Evolutionary conservation across 2,329 filamentous ascomycete species (phyloP), one percentile per base, ranked within the genome.

Genomic region (Hymenoscyphus albidus): DNA sequence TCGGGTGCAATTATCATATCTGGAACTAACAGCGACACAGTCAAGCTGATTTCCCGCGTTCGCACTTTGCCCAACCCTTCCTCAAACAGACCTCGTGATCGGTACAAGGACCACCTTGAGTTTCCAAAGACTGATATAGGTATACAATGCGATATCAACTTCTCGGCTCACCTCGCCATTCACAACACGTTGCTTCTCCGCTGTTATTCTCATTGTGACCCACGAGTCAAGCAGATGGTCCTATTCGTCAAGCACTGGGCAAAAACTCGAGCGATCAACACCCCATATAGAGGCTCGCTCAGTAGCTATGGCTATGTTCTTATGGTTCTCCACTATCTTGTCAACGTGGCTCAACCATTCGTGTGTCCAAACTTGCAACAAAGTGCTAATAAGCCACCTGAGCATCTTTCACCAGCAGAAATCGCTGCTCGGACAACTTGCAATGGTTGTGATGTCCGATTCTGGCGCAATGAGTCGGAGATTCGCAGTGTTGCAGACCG

Each of bases 71-170:
- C 73, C 9, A 72, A 76, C 63, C 74, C 73, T 14, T 72, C 85
- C 59, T 77, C 81, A n/a, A 73, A 83, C 72, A 82, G 83, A 67
- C 79, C 83, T 5, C 80, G 80, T 64, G 82, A 87, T 69, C 80
- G 79, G 38, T 85, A 84, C 73, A 79, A 78, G 65, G 83, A 88
- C 70, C 80, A 80, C 31, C 83, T 96, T 1, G 92, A 95, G 75
- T 94, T 94, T 64, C 90, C 91, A 5, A 91, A 91, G 72, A 80
- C 81, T 9, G 88, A 88, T 3, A 85, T 89, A 35, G 92, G 92
- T n/a, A 90, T 94, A 14, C 91, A 93, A 74, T 95, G 91, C 74
- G 92, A 97, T 74, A 92, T 97, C 80, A 96, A 96, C 76, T 97
- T 97, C 74, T 90, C 90, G 1, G 93, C 93, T 18, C 87, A 91